Evolutionary conservation across 345 rosid genomes (phyloP).

Genomic region (Eucalyptus tenuipes): DNA sequence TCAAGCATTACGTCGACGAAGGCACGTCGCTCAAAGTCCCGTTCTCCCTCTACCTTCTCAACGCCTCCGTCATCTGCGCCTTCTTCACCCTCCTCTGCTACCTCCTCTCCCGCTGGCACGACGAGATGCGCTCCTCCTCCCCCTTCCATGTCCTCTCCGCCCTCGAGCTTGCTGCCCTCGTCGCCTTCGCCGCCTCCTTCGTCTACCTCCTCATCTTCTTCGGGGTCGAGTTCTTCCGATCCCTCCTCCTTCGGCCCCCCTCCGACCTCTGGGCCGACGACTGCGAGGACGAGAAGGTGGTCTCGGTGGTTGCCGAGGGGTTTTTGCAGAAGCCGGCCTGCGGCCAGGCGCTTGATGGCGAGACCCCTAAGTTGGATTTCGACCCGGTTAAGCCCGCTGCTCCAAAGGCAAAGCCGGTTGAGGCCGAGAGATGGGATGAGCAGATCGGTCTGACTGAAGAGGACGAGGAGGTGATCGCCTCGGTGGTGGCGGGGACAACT

Average conservation of each 20-base stretch:
- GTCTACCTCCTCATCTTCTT: slow-evolving; percentile 22
- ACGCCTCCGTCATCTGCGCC: slow-evolving; percentile 10
- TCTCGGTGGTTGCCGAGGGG: neutral
- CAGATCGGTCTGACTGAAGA: neutral
- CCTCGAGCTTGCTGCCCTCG: slow-evolving; percentile 12
- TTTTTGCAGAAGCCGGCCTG: neutral
- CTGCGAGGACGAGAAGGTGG: neutral
- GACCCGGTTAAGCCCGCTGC: neutral
- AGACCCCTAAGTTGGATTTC: neutral
- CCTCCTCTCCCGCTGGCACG: slow-evolving; percentile 25
- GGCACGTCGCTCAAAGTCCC: slow-evolving; percentile 1
- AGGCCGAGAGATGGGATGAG: neutral
- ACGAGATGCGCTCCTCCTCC: slow-evolving; percentile 21
- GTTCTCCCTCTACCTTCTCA: slow-evolving; percentile 6
- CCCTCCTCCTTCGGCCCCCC: slow-evolving; percentile 17
- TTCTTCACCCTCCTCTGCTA: slow-evolving; percentile 23
- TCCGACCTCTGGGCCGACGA: slow-evolving; percentile 11
- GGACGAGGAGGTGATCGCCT: slow-evolving; percentile 20
- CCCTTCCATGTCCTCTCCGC: slow-evolving; percentile 17
- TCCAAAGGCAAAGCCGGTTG: neutral
- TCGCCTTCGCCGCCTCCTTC: slow-evolving; percentile 13
- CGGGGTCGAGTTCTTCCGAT: slow-evolving; percentile 22
- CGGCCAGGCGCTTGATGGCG: slow-evolving; percentile 5
- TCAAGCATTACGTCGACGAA: neutral
- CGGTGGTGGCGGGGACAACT: slow-evolving; percentile 13